Evolutionary conservation across 768 basidiomycete genomes (phyloP), one percentile per base, ranked within the genome.

Genomic region (Lentinula aciculospora): DNA sequence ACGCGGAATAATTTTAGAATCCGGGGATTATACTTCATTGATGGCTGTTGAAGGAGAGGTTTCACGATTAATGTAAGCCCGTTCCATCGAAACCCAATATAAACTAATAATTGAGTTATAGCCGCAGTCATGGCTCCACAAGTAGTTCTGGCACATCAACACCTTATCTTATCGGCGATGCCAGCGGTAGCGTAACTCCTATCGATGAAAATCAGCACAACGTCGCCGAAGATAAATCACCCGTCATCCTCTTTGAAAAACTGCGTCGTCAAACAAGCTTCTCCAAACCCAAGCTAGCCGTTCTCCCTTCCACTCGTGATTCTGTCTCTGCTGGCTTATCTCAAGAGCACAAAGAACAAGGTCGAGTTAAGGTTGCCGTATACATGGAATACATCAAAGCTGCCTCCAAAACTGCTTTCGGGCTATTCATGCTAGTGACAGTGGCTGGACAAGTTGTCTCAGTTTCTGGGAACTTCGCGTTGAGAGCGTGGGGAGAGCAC

Each of bases 401-500:
- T 0, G 89, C 91, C 7, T 94, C 92, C 1, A 84, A 78, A 61
- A 62, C 74, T 1, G 94, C 91, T 1, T 93, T 92, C 66, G 65
- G 66, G 5, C 62, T 89, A 60, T 88, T 89, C 61, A 60, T 94
- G 6, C 49, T 86, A 21, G 73, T 78, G 6, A 82, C 80, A 4
- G 51, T 83, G 44, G 59, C 70, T 13, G 77, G 83, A 56, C 93
- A 95, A 67, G 79, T 74, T 4, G 66, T 80, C 8, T 79, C 81
- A 0, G 82, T 94, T 29, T 56, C 78, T 9, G 80, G 81, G 0
- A 89, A 83, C 27, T 70, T 85, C 31, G 82, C 87, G 45, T 73
- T 96, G n/a, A 81, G 90, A 37, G 74, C 78, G 49, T 96, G 92
- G 93, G 86, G 88, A 7, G 88, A 93, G 66, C 81, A 85, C 59